Base-by-base conservation (phyloP, 805 yeast species). In the Yamadazyma ubonensis region DNA sequence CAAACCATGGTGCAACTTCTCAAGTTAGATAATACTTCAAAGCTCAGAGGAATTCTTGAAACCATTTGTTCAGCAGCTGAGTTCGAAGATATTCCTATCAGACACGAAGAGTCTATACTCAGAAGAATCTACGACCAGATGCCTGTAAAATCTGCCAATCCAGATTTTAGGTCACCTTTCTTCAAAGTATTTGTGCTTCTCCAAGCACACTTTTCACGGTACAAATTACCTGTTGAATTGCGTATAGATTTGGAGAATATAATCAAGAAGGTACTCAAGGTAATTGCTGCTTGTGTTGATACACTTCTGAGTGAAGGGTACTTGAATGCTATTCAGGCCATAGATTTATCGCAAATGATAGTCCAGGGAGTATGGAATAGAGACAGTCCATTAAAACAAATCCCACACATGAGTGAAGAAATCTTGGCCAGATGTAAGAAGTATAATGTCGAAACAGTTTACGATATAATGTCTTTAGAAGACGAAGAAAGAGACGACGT, bases 311-410 rank as follows among this genome's bases (percentile, higher is more conserved):
- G 87, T 48, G 88, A 88, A 43, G 96, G 97, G 0, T 69, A 75
- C 48, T 62, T 90, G 52, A 84, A 80, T 57, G 89, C 95, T 0
- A 71, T 87, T 48, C 72, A 75, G 32, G 91, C 87, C 0, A 86
- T 93, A 86, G 97, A 93, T 55, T 56, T 89, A 37, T 75, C 85
- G 1, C 99, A 93, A 56, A 86, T 88, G 95, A 62, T 87, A 5
- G 78, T 83, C 1, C 98, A 91, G 58, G 95, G 85, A 0, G 67
- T 86, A 18, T 88, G 96, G 95, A 86, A 79, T 48, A 70, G 79
- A 6, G 96, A 86, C 41, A 76, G 77, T 35, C 83, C 93, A 2
- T 70, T 91, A 53, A 78, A 76, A 51, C 99, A 91, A 60, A 69
- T 91, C 25, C 99, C 99, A 2, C 74, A 67, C 50, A 77, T 89